phyloP scores from a whole-genome alignment of 192 early-diverging fungal genomes.

The Gamsiella multidivaricata region DNA sequence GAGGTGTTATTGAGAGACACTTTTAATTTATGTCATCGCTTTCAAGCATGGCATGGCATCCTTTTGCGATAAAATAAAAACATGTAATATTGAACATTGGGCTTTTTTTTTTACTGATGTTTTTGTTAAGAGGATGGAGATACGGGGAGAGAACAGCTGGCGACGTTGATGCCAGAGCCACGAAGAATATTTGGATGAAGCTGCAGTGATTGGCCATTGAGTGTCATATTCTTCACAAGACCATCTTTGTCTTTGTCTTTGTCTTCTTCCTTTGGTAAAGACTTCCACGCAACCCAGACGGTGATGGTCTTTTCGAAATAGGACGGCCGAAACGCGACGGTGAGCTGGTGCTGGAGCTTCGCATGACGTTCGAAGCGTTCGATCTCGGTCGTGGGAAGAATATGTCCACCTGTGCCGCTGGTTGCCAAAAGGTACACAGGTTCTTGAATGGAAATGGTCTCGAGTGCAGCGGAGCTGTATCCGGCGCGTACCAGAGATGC shows the following conservation, averaged over 20 bases:
- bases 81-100: too few species aligned
- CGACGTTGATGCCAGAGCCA: conserved; percentile 8
- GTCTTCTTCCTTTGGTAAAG: not conserved
- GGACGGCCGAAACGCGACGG: conserved; percentile 12
- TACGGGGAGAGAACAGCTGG: too few species aligned
- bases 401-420: conserved; percentile 12
- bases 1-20: conserved; percentile 55
- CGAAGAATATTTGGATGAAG: not conserved
- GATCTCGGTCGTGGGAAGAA: conserved; percentile 32
- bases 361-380: conserved; percentile 1
- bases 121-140: too few species aligned
- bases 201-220: conserved; percentile 4
- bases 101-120: too few species aligned
- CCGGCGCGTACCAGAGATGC: not conserved
- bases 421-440: conserved; percentile 17
- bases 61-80: too few species aligned
- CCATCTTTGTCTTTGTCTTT: not conserved
- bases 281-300: conserved; percentile 36
- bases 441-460: not conserved
- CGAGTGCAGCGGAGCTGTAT: not conserved
- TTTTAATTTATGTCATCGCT: conserved; percentile 36
- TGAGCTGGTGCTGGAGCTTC: not conserved
- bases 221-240: conserved; percentile 1
- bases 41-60: too few species aligned
- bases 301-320: conserved; percentile 8